These are phyloP conservation scores for Escovopsis weberi DNA, from an alignment of 2,329 filamentous ascomycete genomes.

Conservation along the genomic window DNA sequence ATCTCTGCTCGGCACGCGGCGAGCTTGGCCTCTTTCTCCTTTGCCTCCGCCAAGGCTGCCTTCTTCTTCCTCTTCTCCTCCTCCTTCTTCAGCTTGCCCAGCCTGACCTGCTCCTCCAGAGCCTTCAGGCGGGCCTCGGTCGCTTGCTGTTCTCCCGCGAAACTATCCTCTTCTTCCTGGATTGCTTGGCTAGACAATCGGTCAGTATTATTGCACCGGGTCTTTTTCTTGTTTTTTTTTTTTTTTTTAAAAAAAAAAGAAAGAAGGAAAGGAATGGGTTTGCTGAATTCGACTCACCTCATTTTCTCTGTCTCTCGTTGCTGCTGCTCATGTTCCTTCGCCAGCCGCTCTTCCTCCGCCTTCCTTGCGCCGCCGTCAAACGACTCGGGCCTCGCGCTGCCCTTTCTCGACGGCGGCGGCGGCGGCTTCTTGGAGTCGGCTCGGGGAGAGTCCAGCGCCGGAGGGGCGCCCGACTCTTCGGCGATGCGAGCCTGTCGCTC, in stretches of 20 bases:
- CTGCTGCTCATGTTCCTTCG: conserved; percentile 62
- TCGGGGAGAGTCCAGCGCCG: conserved; percentile 34
- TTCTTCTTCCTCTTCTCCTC: conserved; percentile 91
- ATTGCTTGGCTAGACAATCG: conserved; percentile 49
- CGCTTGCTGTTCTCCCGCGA: conserved; percentile 65
- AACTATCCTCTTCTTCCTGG: conserved; percentile 61
- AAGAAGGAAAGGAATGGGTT: neutral
- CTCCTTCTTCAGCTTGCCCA: conserved; percentile 88
- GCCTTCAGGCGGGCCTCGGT: conserved; percentile 72
- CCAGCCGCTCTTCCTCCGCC: conserved; percentile 50
- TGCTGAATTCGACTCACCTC: conserved; percentile 51
- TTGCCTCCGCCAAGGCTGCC: conserved; percentile 70
- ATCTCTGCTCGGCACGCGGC: conserved; percentile 81
- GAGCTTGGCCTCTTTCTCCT: conserved; percentile 75
- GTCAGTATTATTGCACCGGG: conserved; percentile 11
- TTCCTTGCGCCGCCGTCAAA: conserved; percentile 38
- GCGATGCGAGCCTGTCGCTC: conserved; percentile 74
- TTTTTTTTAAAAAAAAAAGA: neutral
- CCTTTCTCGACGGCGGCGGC: conserved; percentile 67
- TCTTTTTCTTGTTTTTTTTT: too few relatives aligned
- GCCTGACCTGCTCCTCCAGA: conserved; percentile 83
- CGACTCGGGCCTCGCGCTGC: conserved; percentile 42
- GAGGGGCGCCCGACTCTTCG: conserved; percentile 56
- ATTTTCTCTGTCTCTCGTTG: conserved; percentile 58
- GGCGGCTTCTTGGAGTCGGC: conserved; percentile 48